Conservation (phyloP, 805 yeast genomes). For the Kazachstania martiniae region DNA sequence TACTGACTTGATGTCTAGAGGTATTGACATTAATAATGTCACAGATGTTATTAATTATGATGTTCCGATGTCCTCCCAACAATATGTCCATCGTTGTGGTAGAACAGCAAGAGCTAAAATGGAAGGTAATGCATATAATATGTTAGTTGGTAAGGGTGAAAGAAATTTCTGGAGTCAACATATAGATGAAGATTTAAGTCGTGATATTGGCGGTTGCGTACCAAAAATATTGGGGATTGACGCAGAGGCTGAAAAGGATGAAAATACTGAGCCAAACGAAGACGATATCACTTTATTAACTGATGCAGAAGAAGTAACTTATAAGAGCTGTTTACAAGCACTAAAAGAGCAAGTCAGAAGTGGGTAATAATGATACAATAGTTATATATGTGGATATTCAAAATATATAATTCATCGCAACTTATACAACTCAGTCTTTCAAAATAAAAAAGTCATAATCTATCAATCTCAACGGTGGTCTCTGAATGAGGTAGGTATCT, state of each 20-base stretch:
- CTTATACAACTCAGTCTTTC: background rate
- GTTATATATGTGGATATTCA: background rate
- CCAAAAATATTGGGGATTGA: constrained; percentile 16
- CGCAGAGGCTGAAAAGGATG: constrained; percentile 1
- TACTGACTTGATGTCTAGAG: constrained; percentile 94
- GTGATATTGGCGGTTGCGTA: constrained; percentile 30
- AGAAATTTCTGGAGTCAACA: constrained; percentile 47
- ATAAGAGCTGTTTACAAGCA: constrained; percentile 34
- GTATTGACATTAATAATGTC: constrained; percentile 69
- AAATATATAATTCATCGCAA: background rate
- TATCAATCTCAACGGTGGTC: constrained; percentile 26
- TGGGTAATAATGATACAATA: background rate
- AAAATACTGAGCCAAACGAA: constrained; percentile 6
- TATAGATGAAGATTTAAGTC: constrained; percentile 41
- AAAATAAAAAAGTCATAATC: constrained; percentile 2
- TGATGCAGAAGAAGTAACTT: constrained; percentile 30
- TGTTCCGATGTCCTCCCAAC: constrained; percentile 77
- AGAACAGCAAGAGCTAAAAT: constrained; percentile 93
- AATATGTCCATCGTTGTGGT: constrained; percentile 92
- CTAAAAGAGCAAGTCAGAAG: constrained; percentile 34
- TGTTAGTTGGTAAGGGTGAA: constrained; percentile 74
- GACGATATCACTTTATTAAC: constrained; percentile 21
- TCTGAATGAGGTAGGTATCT: constrained; percentile 16
- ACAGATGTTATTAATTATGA: constrained; percentile 82
- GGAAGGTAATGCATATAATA: constrained; percentile 60